Conservation (phyloP, 352 stramenopile species). For the Globisporangium sylvaticum region DNA sequence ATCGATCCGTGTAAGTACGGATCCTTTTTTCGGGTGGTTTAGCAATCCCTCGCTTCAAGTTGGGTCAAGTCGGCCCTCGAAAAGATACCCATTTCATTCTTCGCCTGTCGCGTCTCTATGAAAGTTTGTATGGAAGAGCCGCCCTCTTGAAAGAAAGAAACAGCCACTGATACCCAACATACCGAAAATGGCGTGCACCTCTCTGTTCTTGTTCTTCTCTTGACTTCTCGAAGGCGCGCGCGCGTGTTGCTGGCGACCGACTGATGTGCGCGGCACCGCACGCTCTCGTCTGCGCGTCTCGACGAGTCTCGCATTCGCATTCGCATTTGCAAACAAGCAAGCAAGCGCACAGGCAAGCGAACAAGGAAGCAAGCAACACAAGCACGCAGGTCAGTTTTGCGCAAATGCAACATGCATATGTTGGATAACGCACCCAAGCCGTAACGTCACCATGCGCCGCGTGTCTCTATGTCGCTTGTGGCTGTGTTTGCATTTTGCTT, state of each 20-base stretch:
- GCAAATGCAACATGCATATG: no score
- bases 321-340: not conserved
- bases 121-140: not conserved
- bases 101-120: not conserved
- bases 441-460: not conserved
- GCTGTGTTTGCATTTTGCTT: not conserved
- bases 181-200: not conserved
- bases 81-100: not conserved
- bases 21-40: no score
- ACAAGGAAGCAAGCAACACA: not conserved
- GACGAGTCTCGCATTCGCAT: not conserved
- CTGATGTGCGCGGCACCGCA: not conserved
- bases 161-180: not conserved
- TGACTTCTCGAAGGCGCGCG: not conserved
- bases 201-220: not conserved
- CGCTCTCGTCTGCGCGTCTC: not conserved
- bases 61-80: not conserved
- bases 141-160: no score
- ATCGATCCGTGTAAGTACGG: no score
- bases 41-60: no score
- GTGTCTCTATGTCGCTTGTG: not conserved
- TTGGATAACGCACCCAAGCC: not conserved
- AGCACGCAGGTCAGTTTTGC: not conserved
- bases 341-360: not conserved
- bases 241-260: not conserved